Base-by-base conservation (phyloP, 148 eudicot species). In the Polygonum maritimum region DNA sequence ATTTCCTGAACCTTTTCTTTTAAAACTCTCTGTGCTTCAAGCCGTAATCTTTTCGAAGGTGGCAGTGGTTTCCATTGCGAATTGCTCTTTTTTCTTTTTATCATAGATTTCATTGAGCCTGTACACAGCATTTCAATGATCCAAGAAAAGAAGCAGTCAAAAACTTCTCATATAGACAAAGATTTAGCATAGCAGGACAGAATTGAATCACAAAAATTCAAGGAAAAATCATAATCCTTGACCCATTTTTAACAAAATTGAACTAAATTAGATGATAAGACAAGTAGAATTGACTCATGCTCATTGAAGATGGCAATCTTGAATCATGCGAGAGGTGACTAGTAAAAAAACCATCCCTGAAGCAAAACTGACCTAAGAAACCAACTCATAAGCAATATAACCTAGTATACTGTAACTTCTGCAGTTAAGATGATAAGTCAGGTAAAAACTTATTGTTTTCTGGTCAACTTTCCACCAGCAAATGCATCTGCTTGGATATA, bases 1-100 rank as follows among this genome's bases (percentile, higher is more conserved):
- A 95, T 95, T 76, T 95, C 99, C 83, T 95, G 99, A 84, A 95
- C 99, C 82, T 91, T 92, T 83, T 92, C 98, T 86, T 95, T 95
- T 12, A 95, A 91, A 77, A 95, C 99, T 87, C 99, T 87, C 55
- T 95, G 99, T 52, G 99, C 99, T 84, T 95, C 97, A 49, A 95
- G 91, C 31, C 99, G 87, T 77, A 95, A 79, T 86, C 98, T 90
- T 85, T 95, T 95, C 7, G 99, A 95, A 76, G 99, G 99, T 12
- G 99, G 99, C 76, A 95, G 87, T 26, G 97, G 97, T 77, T 91
- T 92, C 82, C 91, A 88, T 79, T 89, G 89, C 41, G 87, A 80
- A 71, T 69, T 87, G 78, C 49, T 89, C 80, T 88, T 95, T 88
- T 87, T 90, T 84, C 88, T 88, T 80, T 81, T 88, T 74, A 86